Percentiles rank a stretch among this genome's conserved stretches.
phyloP scores from a whole-genome alignment of 2,329 filamentous ascomycete species.

The Tolypocladium tropicale region DNA sequence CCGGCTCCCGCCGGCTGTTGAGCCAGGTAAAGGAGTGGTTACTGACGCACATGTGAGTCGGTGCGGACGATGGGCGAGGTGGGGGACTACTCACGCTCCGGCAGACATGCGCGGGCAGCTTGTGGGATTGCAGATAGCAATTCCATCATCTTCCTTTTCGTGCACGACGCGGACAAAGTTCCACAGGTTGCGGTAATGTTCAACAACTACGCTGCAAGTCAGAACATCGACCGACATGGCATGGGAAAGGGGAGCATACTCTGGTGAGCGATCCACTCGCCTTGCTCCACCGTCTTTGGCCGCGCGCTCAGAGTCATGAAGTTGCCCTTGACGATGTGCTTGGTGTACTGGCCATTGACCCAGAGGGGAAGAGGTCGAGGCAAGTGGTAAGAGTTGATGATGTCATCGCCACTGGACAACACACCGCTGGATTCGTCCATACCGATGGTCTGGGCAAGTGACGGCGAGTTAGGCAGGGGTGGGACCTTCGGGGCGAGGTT shows the following conservation, averaged over 20 bases:
- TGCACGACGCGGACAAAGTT: conserved; percentile 85
- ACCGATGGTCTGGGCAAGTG: conserved; percentile 55
- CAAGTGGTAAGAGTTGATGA: conserved; percentile 51
- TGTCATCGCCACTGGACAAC: conserved; percentile 39
- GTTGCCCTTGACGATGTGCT: conserved; percentile 91
- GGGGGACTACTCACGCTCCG: conserved; percentile 60
- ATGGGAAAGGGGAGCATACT: conserved; percentile 43
- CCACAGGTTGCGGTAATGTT: conserved; percentile 82
- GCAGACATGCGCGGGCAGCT: conserved; percentile 91
- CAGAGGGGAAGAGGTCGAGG: conserved; percentile 61
- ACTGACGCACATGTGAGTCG: conserved; percentile 20
- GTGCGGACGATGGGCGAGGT: background rate
- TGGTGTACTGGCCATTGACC: conserved; percentile 65
- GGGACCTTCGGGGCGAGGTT: conserved; percentile 48
- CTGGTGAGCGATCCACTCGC: conserved; percentile 94
- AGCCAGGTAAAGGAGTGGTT: conserved; percentile 97
- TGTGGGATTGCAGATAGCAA: conserved; percentile 71
- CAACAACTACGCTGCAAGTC: conserved; percentile 56
- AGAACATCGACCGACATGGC: background rate
- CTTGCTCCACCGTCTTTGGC: conserved; percentile 86
- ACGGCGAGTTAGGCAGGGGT: conserved; percentile 52
- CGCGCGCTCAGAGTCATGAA: conserved; percentile 92
- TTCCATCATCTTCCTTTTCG: conserved; percentile 69
- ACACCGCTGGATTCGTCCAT: conserved; percentile 50
- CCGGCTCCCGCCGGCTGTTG: conserved; percentile 75